These are phyloP conservation scores for Auricularia sp. DNA, from an alignment of 768 basidiomycete genomes.

Conservation along the genomic window DNA sequence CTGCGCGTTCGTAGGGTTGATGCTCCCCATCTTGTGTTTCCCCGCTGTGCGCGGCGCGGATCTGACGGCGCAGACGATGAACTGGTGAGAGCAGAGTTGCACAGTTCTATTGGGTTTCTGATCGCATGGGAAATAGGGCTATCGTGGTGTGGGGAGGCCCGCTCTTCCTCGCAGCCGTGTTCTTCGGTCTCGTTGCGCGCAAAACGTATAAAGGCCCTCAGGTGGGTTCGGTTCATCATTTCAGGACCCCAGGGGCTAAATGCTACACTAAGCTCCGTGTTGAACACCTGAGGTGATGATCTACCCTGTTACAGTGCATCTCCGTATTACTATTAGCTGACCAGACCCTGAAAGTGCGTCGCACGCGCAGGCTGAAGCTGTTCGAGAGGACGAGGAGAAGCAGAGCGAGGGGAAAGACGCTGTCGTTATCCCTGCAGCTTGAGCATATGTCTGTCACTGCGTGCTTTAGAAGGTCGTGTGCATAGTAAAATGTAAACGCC, in stretches of 20 bases:
- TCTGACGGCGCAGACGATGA: conserved; percentile 6
- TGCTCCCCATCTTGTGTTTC: conserved; percentile 8
- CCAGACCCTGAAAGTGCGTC: too few relatives aligned
- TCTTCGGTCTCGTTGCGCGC: conserved; percentile 1
- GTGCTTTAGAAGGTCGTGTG: too few relatives aligned
- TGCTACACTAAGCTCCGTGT: neutral
- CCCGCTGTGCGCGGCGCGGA: conserved; percentile 7
- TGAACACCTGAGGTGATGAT: neutral
- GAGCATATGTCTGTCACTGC: too few relatives aligned
- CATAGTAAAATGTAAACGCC: too few relatives aligned
- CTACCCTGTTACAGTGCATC: too few relatives aligned
- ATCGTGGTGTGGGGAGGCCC: conserved; percentile 8
- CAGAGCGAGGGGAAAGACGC: too few relatives aligned
- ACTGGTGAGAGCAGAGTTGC: neutral
- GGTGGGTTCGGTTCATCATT: neutral
- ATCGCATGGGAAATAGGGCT: neutral
- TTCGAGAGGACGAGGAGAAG: too few relatives aligned
- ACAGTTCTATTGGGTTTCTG: neutral
- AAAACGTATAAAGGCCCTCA: neutral
- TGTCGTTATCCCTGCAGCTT: too few relatives aligned
- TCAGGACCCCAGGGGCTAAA: neutral
- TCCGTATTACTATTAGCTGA: too few relatives aligned
- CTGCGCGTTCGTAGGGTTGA: conserved; percentile 1
- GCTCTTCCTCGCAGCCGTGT: conserved; percentile 5
- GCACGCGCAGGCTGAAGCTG: too few relatives aligned